phyloP scores from a whole-genome alignment of 2,329 filamentous ascomycete species.

The Aureobasidium sp. region DNA sequence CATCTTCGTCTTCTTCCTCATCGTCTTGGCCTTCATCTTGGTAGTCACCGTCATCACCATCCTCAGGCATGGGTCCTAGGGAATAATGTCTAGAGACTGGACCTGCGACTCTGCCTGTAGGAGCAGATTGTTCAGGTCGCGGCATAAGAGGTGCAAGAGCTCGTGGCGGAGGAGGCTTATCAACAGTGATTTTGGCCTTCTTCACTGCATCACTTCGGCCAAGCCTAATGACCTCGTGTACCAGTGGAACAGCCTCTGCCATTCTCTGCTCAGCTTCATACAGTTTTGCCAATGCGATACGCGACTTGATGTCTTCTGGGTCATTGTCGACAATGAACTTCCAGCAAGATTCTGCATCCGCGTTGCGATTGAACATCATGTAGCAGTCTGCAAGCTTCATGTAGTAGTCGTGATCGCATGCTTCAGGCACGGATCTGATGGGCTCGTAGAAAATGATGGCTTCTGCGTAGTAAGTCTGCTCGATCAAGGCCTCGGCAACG shows the following conservation, averaged over 20 bases:
- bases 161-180: background rate
- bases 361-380: slow-evolving; percentile 51
- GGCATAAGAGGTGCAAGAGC: slow-evolving; percentile 1
- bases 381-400: slow-evolving; percentile 59
- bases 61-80: background rate
- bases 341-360: slow-evolving; percentile 70
- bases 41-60: background rate
- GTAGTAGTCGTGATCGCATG: slow-evolving; percentile 42
- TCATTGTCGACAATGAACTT: slow-evolving; percentile 66
- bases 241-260: slow-evolving; percentile 68
- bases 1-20: background rate
- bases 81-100: background rate
- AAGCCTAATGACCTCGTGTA: slow-evolving; percentile 65
- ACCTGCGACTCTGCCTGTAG: background rate
- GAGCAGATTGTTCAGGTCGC: background rate
- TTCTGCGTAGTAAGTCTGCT: slow-evolving; percentile 42
- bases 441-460: slow-evolving; percentile 52
- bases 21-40: background rate
- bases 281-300: slow-evolving; percentile 71
- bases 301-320: slow-evolving; percentile 63
- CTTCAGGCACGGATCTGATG: slow-evolving; percentile 29
- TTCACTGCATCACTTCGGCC: slow-evolving; percentile 37
- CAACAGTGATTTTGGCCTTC: slow-evolving; percentile 28
- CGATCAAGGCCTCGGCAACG: slow-evolving; percentile 50
- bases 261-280: slow-evolving; percentile 63